phyloP scores from a whole-genome alignment of 768 basidiomycete species.

The Tricholoma saponaceum region DNA sequence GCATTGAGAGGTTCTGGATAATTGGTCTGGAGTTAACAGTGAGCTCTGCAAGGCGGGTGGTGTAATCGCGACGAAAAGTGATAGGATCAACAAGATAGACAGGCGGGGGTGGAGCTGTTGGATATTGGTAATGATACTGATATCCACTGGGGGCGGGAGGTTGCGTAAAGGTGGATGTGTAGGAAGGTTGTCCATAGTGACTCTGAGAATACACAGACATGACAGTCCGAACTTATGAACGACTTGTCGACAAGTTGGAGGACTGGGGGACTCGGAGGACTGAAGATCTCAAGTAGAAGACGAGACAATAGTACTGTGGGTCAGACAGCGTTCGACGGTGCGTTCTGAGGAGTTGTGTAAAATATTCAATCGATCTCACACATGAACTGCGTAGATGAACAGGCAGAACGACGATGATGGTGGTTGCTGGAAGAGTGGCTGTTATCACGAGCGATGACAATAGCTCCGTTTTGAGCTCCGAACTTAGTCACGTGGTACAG shows the following conservation, averaged over 20 bases:
- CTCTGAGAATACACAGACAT: conserved; percentile 67
- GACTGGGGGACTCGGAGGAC: neutral
- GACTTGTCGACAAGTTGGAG: conserved; percentile 3
- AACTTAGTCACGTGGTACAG: conserved; percentile 10
- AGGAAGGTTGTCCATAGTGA: conserved; percentile 56
- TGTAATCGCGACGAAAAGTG: conserved; percentile 77
- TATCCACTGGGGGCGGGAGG: conserved; percentile 36
- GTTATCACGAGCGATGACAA: conserved; percentile 17
- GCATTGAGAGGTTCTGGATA: conserved; percentile 89
- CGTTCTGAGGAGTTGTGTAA: conserved; percentile 20
- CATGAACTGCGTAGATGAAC: conserved; percentile 38
- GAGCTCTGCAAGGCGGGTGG: conserved; percentile 69
- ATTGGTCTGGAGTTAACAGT: conserved; percentile 93
- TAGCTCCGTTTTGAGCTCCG: conserved; percentile 29
- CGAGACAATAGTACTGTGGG: conserved; percentile 8
- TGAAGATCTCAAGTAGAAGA: conserved; percentile 14
- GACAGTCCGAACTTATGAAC: conserved; percentile 32
- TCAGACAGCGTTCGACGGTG: conserved; percentile 4
- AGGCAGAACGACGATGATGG: conserved; percentile 29
- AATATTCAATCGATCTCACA: conserved; percentile 47
- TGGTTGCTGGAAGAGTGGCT: conserved; percentile 32
- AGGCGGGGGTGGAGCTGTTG: conserved; percentile 34
- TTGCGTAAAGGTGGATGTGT: conserved; percentile 45
- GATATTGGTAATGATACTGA: conserved; percentile 40
- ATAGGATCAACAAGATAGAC: conserved; percentile 57